These are phyloP conservation scores for Mycosphaerella sp. DNA, from an alignment of 2,329 filamentous ascomycete genomes.

Conservation along the genomic window DNA sequence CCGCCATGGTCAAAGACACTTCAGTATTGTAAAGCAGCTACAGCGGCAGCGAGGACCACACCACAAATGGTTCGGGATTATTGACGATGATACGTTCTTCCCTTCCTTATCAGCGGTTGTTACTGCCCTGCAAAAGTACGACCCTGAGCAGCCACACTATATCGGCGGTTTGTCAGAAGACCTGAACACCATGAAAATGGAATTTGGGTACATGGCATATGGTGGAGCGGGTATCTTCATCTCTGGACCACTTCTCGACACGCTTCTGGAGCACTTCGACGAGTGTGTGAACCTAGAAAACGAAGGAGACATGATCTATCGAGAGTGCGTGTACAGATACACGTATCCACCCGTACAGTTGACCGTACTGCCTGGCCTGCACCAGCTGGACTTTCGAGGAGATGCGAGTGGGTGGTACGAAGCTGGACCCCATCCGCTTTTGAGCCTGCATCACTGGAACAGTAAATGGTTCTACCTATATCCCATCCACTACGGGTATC, in stretches of 20 bases:
- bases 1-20: slow-evolving; percentile 6
- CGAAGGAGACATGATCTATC: slow-evolving; percentile 7
- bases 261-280: slow-evolving; percentile 8
- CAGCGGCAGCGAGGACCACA: background rate
- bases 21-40: slow-evolving; percentile 1
- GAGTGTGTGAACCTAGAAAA: slow-evolving; percentile 1
- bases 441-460: slow-evolving; percentile 16
- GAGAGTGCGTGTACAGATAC: slow-evolving; percentile 9
- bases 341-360: slow-evolving; percentile 12
- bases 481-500: slow-evolving; percentile 7
- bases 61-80: slow-evolving; percentile 16
- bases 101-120: slow-evolving; percentile 10
- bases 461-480: slow-evolving; percentile 9
- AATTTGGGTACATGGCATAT: slow-evolving; percentile 16
- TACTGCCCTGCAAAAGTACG: slow-evolving; percentile 10
- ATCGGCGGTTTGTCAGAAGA: slow-evolving; percentile 15
- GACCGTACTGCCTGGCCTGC: slow-evolving; percentile 13
- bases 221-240: slow-evolving; percentile 17
- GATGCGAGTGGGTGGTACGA: slow-evolving; percentile 15
- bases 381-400: slow-evolving; percentile 16
- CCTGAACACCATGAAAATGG: background rate
- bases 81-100: slow-evolving; percentile 22
- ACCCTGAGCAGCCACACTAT: slow-evolving; percentile 9
- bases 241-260: slow-evolving; percentile 10
- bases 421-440: background rate